Evolutionary conservation across 495 filamentous ascomycete species (phyloP).

Genomic region (Beverwykella pulmonaria): DNA sequence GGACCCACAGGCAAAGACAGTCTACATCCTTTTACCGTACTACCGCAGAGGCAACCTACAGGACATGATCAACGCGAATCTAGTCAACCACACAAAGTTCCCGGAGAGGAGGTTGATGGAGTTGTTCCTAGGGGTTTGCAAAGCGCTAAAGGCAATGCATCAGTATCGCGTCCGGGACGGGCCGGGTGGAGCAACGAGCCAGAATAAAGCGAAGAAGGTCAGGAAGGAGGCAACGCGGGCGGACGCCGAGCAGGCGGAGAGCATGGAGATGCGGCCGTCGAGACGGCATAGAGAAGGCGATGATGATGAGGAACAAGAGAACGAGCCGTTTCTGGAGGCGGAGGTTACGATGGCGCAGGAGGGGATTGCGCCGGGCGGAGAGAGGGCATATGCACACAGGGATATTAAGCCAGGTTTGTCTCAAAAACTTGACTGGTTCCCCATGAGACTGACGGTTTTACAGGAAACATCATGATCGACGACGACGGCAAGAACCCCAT

Average conservation of each 20-base stretch:
- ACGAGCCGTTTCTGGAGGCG: slow-evolving; percentile 79
- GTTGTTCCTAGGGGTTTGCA: slow-evolving; percentile 88
- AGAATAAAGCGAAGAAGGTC: slow-evolving; percentile 61
- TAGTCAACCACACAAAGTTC: slow-evolving; percentile 94
- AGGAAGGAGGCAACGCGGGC: slow-evolving; percentile 62
- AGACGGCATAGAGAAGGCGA: slow-evolving; percentile 46
- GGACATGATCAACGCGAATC: slow-evolving; percentile 96
- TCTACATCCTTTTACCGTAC: slow-evolving; percentile 94
- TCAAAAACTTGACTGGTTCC: neutral
- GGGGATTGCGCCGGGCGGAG: slow-evolving; percentile 68
- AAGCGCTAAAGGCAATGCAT: slow-evolving; percentile 87
- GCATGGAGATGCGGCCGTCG: slow-evolving; percentile 53
- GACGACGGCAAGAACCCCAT: slow-evolving; percentile 85
- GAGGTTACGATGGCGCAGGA: slow-evolving; percentile 75
- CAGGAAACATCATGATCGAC: slow-evolving; percentile 95
- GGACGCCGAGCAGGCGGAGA: slow-evolving; percentile 61
- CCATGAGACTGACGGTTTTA: slow-evolving; percentile 23
- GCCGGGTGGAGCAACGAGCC: slow-evolving; percentile 55
- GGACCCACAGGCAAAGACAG: slow-evolving; percentile 77
- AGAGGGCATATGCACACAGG: slow-evolving; percentile 86
- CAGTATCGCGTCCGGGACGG: slow-evolving; percentile 71
- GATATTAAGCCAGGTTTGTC: slow-evolving; percentile 91
- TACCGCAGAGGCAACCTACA: slow-evolving; percentile 93
- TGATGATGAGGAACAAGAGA: slow-evolving; percentile 72
- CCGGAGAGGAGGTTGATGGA: slow-evolving; percentile 87